Evolutionary conservation across 139 green algal species (phyloP), one percentile per base, ranked within the genome.

Genomic region (Micractinium sp.): DNA sequence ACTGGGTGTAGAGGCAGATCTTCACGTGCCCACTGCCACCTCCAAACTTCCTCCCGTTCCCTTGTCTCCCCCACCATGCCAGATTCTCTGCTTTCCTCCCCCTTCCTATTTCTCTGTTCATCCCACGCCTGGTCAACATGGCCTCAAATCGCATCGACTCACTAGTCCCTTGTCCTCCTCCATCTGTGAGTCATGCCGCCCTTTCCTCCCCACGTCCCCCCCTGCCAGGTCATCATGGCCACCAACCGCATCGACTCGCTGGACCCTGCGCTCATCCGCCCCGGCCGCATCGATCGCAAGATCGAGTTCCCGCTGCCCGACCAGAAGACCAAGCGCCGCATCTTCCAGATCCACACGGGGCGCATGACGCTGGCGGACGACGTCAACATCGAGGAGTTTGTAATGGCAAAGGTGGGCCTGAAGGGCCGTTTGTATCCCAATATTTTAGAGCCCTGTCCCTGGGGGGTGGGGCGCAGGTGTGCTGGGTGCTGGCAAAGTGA

Each of bases 291-390:
- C 83, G 95, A 97, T 89, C 93, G 95, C 79, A 99, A 99, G 88
- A 99, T 99, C 85, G 98, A 99, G 94, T 99, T 99, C 93, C 97
- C 98, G n/a, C 92, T 99, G 87, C 98, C 98, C 41, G 97, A 99
- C 90, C 94, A 96, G 78, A 99, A 99, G 93, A 99, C 98, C 71
- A 99, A 99, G 95, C 93, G 98, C 38, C 95, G 98, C 89, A 99
- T 99, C 93, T 99, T 99, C 91, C 85, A 93, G 90, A 98, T 99
- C 88, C 96, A 98, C 92, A 97, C 95, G 36, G 86, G 89, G 66
- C 94, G 91, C 29, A 99, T 99, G 98, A 99, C 95, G 20, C 92
- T 99, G 56, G 84, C 89, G 16, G 96, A 98, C 16, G 98, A 99
- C 92, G 98, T 99, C 25, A 99, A 99, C 91, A 90, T 99, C 53